Evolutionary conservation across 2,329 filamentous ascomycete genomes (phyloP), one percentile per base, ranked within the genome.

Genomic region (Aspergillus ustus): DNA sequence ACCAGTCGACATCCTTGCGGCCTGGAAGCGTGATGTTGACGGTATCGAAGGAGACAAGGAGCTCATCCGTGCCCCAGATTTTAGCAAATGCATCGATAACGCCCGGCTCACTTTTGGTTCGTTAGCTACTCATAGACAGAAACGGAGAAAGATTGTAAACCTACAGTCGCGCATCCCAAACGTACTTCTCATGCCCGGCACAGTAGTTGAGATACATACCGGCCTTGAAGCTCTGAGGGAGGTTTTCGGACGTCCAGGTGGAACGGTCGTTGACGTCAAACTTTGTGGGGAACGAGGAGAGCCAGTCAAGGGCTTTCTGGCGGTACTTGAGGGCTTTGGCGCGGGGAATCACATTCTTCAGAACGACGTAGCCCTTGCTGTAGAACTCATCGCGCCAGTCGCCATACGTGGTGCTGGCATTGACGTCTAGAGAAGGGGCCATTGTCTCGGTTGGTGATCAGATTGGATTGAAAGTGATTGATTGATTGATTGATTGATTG

Each of bases 341-440:
- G 7, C 50, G 61, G 28, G 46, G 22, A 3, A 58, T 58, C 6
- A 52, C 56, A 20, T 67, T 66, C 17, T 69, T 59, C 63, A 82
- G 71, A 11, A 82, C 63, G 2, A 75, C 75, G 60, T 70, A 81
- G 19, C 79, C 80, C 57, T 80, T 69, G 45, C 70, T 68, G 65
- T 77, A 71, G 58, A 82, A 77, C n/a, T 82, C 61, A 69, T 80
- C 65, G 61, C 80, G 59, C 80, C 80, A 69, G 73, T 80, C 67
- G 67, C 76, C 67, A 8, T 75, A 63, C 7, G 34, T 46, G 25
- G 53, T 54, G 52, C 43, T 43, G 19, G 52, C 52, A 9, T 44
- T 44, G 9, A 8, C 19, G n/a, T 54, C 52, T 9, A 54, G 52
- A 19, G 19, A 25, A 13, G 52, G 31, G 5, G 52, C 31, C 52